A percentile compares a stretch with the other conserved stretches of the same genome.
phyloP scores from a whole-genome alignment of 495 filamentous ascomycete species.

The Penicillium cosmopolitanum region DNA sequence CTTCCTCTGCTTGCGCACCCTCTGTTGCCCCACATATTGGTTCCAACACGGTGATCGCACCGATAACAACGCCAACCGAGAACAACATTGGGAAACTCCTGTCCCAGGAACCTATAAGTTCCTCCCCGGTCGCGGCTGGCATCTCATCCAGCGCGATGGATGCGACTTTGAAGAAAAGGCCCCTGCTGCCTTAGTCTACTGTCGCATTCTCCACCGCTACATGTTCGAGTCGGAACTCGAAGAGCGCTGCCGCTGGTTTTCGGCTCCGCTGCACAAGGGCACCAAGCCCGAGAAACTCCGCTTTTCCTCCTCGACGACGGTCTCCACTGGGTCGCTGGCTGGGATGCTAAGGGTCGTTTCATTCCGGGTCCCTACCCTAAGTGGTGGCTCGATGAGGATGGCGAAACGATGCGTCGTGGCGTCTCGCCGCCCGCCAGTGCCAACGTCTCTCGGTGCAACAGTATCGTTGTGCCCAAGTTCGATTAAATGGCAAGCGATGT shows the following conservation, averaged over 20 bases:
- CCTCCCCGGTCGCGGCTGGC: constrained; percentile 48
- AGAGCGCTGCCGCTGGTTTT: constrained; percentile 46
- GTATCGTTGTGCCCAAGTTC: constrained; percentile 40
- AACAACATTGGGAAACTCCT: constrained; percentile 51
- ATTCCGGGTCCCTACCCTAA: constrained; percentile 51
- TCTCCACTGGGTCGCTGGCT: constrained; percentile 48
- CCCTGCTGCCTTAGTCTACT: constrained; percentile 47
- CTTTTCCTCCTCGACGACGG: constrained; percentile 51
- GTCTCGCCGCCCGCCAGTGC: constrained; percentile 44
- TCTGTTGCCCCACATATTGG: constrained; percentile 50
- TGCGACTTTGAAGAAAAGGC: constrained; percentile 42
- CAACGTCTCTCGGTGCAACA: constrained; percentile 45
- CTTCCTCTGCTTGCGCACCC: constrained; percentile 46
- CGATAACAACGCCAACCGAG: constrained; percentile 38
- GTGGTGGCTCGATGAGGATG: constrained; percentile 46
- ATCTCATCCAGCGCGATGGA: constrained; percentile 44
- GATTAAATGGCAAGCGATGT: constrained; percentile 19
- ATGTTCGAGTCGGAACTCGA: constrained; percentile 50
- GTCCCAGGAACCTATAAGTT: constrained; percentile 51
- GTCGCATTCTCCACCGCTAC: constrained; percentile 52
- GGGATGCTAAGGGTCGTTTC: constrained; percentile 48
- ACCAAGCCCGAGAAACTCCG: constrained; percentile 39
- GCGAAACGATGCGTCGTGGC: constrained; percentile 43
- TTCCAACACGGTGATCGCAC: constrained; percentile 46
- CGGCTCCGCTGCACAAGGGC: constrained; percentile 40